These are phyloP conservation scores for Draba incana DNA, from an alignment of 345 rosid genomes.

Conservation along the genomic window DNA sequence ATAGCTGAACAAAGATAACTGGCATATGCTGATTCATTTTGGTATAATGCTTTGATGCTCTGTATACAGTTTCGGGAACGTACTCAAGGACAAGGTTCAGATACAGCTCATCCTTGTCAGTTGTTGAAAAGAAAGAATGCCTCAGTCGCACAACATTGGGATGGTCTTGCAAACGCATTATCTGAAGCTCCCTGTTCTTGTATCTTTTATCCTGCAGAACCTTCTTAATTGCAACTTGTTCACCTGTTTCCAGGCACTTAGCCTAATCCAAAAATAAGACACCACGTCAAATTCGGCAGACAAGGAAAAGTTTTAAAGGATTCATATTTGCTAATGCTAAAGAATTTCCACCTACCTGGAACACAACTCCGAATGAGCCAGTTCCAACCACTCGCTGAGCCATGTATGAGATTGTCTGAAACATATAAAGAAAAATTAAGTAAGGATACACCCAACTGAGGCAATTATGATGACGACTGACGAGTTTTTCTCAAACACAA, in stretches of 20 bases:
- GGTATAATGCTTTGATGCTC: slow-evolving; percentile 77
- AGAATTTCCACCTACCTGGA: slow-evolving; percentile 58
- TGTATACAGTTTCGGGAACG: slow-evolving; percentile 85
- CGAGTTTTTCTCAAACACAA: slow-evolving; percentile 15
- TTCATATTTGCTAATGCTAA: background rate
- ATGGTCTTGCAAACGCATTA: slow-evolving; percentile 85
- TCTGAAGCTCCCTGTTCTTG: slow-evolving; percentile 98
- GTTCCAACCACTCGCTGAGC: slow-evolving; percentile 97
- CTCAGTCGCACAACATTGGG: slow-evolving; percentile 82
- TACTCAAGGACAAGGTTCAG: slow-evolving; percentile 96
- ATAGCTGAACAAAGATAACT: slow-evolving; percentile 77
- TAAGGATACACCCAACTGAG: slow-evolving; percentile 14
- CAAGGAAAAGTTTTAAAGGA: background rate
- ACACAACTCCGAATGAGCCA: slow-evolving; percentile 95
- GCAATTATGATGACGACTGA: background rate
- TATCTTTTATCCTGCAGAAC: slow-evolving; percentile 98
- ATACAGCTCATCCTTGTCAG: slow-evolving; percentile 87
- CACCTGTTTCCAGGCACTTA: slow-evolving; percentile 95
- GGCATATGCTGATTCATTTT: slow-evolving; percentile 91
- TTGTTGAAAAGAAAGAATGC: slow-evolving; percentile 91
- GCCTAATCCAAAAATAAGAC: slow-evolving; percentile 58
- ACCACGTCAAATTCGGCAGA: slow-evolving; percentile 15
- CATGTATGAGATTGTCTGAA: slow-evolving; percentile 86
- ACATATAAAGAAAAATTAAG: slow-evolving; percentile 25
- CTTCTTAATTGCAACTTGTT: slow-evolving; percentile 93